phyloP scores from a whole-genome alignment of 2,329 filamentous ascomycete species.

The Fusarium longipes region DNA sequence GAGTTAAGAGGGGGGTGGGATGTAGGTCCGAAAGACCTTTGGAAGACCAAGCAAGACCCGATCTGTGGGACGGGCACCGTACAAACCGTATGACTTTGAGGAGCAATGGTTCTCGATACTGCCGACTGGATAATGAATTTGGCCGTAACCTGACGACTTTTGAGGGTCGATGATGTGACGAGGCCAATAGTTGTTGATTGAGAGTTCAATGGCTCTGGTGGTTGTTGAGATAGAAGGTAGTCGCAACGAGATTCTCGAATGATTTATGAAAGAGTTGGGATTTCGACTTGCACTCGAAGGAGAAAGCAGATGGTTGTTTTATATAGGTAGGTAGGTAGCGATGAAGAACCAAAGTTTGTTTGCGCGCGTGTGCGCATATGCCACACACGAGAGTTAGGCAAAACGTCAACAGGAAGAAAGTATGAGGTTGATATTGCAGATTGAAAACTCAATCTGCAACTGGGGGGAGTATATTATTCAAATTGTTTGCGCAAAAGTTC shows the following conservation, averaged over 20 bases:
- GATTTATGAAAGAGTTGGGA: background rate
- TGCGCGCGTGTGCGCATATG: slow-evolving; percentile 43
- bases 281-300: background rate
- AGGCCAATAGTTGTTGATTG: slow-evolving; percentile 18
- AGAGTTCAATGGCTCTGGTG: slow-evolving; percentile 1
- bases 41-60: slow-evolving; percentile 7
- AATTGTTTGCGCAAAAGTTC: slow-evolving; percentile 20
- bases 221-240: slow-evolving; percentile 2
- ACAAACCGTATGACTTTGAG: slow-evolving; percentile 47
- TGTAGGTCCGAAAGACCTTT: slow-evolving; percentile 18
- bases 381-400: slow-evolving; percentile 26
- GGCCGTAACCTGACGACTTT: slow-evolving; percentile 44
- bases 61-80: slow-evolving; percentile 45
- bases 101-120: slow-evolving; percentile 39
- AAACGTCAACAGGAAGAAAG: slow-evolving; percentile 10
- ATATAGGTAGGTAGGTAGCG: background rate
- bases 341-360: slow-evolving; percentile 25
- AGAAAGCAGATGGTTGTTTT: slow-evolving; percentile 4
- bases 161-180: slow-evolving; percentile 42
- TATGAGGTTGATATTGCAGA: slow-evolving; percentile 6
- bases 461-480: slow-evolving; percentile 8
- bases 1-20: slow-evolving; percentile 36
- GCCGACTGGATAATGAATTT: slow-evolving; percentile 34
- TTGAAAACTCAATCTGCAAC: slow-evolving; percentile 11
- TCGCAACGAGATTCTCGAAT: slow-evolving; percentile 4